A percentile compares a stretch with the other conserved stretches of the same genome.
phyloP scores from a whole-genome alignment of 2,329 filamentous ascomycete species.

The Ramularia collo-cygni region DNA sequence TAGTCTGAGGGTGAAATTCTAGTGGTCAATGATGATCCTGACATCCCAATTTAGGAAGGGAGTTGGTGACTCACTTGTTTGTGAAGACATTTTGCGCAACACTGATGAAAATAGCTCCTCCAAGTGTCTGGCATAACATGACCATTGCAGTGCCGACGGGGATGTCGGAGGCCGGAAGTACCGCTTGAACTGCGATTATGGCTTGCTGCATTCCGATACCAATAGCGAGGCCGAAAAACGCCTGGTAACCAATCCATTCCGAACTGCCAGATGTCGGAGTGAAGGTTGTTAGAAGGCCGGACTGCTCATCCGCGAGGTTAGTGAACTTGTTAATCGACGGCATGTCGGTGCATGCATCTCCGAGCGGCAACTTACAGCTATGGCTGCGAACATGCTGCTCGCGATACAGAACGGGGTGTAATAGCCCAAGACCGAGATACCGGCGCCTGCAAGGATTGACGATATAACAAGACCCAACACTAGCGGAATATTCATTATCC shows the following conservation, averaged over 20 bases:
- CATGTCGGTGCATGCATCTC: no score
- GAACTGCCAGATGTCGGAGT: conserved; percentile 31
- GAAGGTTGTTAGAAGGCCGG: conserved; percentile 41
- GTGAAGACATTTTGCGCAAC: conserved; percentile 46
- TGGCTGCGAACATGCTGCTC: conserved; percentile 36
- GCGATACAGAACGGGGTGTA: conserved; percentile 45
- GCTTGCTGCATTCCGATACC: conserved; percentile 45
- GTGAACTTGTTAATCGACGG: no score
- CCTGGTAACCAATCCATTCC: conserved; percentile 35
- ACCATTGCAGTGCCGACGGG: conserved; percentile 43
- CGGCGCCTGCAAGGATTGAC: conserved; percentile 34
- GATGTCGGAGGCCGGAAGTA: conserved; percentile 37
- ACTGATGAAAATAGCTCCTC: conserved; percentile 43
- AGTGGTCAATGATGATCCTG: no score
- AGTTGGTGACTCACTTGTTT: no score
- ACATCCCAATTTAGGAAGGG: no score
- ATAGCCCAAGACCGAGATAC: conserved; percentile 39
- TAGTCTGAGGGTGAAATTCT: no score
- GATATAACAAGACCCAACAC: conserved; percentile 41
- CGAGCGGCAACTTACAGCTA: conserved; percentile 27
- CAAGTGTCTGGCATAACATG: conserved; percentile 44
- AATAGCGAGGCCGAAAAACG: conserved; percentile 34
- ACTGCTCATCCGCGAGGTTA: no score
- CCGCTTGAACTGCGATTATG: conserved; percentile 41
- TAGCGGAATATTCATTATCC: conserved; percentile 43